Percentiles rank a stretch among this genome's conserved stretches.
These are phyloP conservation scores for Fusarium sp. DNA, from an alignment of 2,329 filamentous ascomycete species.

Conservation along the genomic window DNA sequence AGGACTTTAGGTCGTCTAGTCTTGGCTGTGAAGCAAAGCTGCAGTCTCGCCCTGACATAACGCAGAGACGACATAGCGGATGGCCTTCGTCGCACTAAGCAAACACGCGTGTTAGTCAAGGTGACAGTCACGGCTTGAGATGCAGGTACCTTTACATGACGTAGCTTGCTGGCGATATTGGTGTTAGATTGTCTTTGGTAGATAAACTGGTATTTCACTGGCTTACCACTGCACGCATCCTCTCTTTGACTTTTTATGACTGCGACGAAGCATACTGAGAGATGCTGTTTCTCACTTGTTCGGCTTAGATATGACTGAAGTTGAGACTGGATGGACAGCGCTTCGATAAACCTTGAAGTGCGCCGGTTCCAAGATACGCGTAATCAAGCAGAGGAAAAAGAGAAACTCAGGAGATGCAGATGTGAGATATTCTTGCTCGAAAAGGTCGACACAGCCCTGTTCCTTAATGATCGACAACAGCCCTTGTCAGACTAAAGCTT, in stretches of 20 bases:
- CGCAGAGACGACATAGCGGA: slow-evolving; percentile 30
- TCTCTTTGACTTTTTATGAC: slow-evolving; percentile 37
- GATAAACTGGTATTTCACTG: rapidly evolving
- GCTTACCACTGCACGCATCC: slow-evolving; percentile 37
- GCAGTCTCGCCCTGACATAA: slow-evolving; percentile 15
- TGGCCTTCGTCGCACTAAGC: slow-evolving; percentile 37
- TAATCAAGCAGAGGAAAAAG: background rate
- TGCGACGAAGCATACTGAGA: slow-evolving; percentile 28
- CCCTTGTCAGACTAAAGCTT: background rate
- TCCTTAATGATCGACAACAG: rapidly evolving
- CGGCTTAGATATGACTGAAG: background rate
- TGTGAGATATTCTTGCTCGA: background rate
- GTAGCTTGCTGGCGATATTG: slow-evolving; percentile 6
- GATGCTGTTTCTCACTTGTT: background rate
- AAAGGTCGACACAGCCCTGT: background rate
- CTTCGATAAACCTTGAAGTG: background rate
- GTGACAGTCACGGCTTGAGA: rapidly evolving
- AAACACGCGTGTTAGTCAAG: slow-evolving; percentile 23
- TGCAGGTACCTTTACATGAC: slow-evolving; percentile 32
- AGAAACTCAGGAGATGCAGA: background rate
- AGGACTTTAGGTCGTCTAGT: background rate
- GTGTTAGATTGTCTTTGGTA: background rate
- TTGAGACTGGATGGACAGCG: background rate
- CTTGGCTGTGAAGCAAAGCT: slow-evolving; percentile 10
- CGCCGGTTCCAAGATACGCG: background rate